Evolutionary conservation across 306 rosid genomes (phyloP).

Genomic region (Lotus japonicus): DNA sequence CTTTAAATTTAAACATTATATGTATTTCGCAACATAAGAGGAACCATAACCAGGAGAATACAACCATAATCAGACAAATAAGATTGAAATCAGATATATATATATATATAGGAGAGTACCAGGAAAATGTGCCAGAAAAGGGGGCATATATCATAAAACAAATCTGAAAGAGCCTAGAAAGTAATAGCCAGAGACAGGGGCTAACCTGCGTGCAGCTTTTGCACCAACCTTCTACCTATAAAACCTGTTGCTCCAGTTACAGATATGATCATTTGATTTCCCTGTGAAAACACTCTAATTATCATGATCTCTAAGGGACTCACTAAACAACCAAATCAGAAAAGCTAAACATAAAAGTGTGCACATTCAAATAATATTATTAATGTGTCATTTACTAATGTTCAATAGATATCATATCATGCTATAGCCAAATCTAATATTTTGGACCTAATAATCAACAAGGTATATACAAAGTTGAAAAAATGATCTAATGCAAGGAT

Average conservation of each 20-base stretch:
- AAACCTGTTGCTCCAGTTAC: slow-evolving; percentile 98
- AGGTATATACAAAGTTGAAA: too few relatives aligned
- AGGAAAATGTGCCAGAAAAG: background rate
- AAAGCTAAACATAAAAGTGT: background rate
- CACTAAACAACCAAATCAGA: slow-evolving; percentile 4
- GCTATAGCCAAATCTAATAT: background rate
- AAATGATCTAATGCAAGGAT: background rate
- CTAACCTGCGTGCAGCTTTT: slow-evolving; percentile 79
- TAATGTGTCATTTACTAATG: background rate
- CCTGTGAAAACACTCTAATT: slow-evolving; percentile 39
- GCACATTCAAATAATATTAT: background rate
- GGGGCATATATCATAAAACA: background rate
- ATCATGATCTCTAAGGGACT: slow-evolving; percentile 36
- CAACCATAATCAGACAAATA: background rate
- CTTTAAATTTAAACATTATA: background rate
- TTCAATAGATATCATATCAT: background rate
- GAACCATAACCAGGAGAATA: background rate
- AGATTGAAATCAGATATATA: background rate
- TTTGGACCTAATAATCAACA: background rate
- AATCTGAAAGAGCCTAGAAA: background rate
- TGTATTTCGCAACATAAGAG: background rate
- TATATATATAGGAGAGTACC: background rate
- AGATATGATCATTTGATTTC: slow-evolving; percentile 61
- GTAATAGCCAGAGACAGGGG: slow-evolving; percentile 13
- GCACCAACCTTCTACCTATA: slow-evolving; percentile 87